Percentiles rank a stretch among this genome's conserved stretches.
These are phyloP conservation scores for Spongospora subterranea DNA, from an alignment of 208 protist species.

Conservation along the genomic window DNA sequence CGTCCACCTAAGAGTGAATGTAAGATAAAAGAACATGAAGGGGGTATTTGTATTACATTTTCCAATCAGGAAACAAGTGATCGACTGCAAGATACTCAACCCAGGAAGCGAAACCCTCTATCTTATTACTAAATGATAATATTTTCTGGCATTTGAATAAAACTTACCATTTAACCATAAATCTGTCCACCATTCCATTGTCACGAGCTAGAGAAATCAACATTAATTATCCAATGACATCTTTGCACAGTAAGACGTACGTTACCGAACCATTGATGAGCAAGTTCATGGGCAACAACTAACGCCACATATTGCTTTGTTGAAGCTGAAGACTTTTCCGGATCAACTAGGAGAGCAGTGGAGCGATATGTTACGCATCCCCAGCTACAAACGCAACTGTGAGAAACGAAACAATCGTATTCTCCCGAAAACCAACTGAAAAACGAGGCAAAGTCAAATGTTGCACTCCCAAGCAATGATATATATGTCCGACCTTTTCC, in stretches of 20 bases:
- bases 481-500: constrained; percentile 30
- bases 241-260: neutral
- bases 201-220: constrained; percentile 78
- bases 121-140: neutral
- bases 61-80: constrained; percentile 84
- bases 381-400: neutral
- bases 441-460: neutral
- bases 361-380: constrained; percentile 53
- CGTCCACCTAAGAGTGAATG: neutral
- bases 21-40: neutral
- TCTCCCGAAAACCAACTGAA: neutral
- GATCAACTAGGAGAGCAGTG: constrained; percentile 52
- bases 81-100: constrained; percentile 84
- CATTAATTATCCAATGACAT: neutral
- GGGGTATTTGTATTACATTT: constrained; percentile 60
- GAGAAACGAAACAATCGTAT: neutral
- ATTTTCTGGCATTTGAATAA: neutral
- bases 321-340: neutral
- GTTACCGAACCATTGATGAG: constrained; percentile 97
- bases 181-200: constrained; percentile 94
- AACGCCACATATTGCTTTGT: constrained; percentile 52
- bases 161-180: constrained; percentile 91
- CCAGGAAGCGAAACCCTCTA: constrained; percentile 96
- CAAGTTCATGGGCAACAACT: constrained; percentile 88
- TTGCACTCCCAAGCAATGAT: neutral